A percentile compares a stretch with the other conserved stretches of the same genome.
These are phyloP conservation scores for Corylus avellana DNA, from an alignment of 306 rosid genomes.

Conservation along the genomic window DNA sequence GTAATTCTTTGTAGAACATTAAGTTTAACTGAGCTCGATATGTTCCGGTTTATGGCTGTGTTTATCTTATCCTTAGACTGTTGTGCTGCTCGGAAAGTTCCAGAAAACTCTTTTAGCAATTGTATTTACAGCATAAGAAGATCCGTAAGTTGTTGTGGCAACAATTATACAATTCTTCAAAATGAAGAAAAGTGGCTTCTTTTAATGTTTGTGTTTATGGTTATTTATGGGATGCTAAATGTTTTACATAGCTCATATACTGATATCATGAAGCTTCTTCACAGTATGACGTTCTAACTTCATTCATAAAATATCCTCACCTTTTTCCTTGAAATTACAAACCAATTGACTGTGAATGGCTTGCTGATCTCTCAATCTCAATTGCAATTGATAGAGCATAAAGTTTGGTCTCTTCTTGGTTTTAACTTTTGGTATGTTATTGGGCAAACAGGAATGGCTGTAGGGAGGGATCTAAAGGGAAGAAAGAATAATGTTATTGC, in stretches of 20 bases:
- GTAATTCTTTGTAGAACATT: conserved; percentile 40
- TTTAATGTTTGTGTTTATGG: background rate
- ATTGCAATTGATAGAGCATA: background rate
- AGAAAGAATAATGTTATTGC: conserved; percentile 73
- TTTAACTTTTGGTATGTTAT: conserved; percentile 26
- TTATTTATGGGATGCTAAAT: background rate
- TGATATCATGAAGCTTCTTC: background rate
- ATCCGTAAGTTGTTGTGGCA: background rate
- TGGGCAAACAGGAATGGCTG: conserved; percentile 84
- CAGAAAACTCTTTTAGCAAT: background rate
- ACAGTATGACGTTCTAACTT: conserved; percentile 2
- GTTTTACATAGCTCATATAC: background rate
- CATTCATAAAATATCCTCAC: background rate
- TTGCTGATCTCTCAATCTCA: background rate
- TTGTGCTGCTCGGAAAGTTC: background rate
- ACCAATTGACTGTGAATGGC: background rate
- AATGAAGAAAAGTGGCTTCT: background rate
- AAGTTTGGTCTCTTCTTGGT: conserved; percentile 18
- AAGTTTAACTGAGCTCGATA: background rate
- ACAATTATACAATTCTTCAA: background rate
- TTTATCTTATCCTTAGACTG: background rate
- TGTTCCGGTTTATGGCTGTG: background rate
- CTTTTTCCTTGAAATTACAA: background rate
- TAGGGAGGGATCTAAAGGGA: conserved; percentile 92
- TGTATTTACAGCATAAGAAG: background rate